Base-by-base conservation (phyloP, 2,329 filamentous ascomycete species). In the Diaporthe humulicola region DNA sequence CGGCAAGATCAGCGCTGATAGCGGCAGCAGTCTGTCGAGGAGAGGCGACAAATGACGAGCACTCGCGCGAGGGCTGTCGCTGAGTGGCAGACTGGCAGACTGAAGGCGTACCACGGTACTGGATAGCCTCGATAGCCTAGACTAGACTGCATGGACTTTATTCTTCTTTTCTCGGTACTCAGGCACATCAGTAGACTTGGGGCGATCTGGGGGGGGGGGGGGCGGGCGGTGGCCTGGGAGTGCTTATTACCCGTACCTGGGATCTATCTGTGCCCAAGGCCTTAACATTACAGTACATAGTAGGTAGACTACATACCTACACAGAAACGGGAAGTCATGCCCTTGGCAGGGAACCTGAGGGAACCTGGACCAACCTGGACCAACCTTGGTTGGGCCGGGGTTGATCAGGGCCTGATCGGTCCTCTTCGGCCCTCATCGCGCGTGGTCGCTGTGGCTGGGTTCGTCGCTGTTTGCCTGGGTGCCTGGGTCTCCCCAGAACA, bases 31-130 rank as follows among this genome's bases (percentile, higher is more conserved):
- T 52, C 36, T 50, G 45, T 36, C 30, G 45, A 52, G 28, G 6
- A 67, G 61, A 67, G 61, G 45, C 64, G 45, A 67, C 45, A 52
- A 52, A 67, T 67, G 64, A 67, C 64, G 64, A 67, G 64, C 45
- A 25, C 42, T 28, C 19, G 42, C 30, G 4, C 17, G 30, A 17
- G 42, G n/a, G 22, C 42, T 38, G 61, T 56, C 66, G 48, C 40
- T 71, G 50, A 71, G 28, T 71, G 70, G 54, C 28, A 38, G 56
- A 19, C 54, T 33, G 38, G 64, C 45, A 33, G 17, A 9, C 64
- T 22, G 30, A 19, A 42, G 30, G 57, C 28, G 60, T 66, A 50
- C 42, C 60, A 14, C 19, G 58, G 58, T 61, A 61, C 60, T 50
- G 60, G 60, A 9, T 19, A 36, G 60, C 42, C 60, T 17, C n/a